These are phyloP conservation scores for Paecilomyces sp. DNA, from an alignment of 2,329 filamentous ascomycete genomes.

Conservation along the genomic window DNA sequence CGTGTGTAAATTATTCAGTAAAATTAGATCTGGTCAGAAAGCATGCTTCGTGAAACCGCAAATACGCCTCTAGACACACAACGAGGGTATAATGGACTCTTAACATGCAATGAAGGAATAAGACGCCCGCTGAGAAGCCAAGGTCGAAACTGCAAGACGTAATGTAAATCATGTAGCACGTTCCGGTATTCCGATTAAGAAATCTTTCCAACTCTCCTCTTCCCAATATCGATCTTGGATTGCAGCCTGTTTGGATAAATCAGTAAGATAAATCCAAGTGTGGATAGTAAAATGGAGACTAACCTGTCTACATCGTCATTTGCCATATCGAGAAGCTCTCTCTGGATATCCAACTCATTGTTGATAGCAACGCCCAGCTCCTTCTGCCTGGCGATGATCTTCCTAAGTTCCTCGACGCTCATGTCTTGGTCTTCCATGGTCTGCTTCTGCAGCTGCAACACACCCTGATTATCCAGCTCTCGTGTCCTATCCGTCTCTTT, in stretches of 20 bases:
- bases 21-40: background rate
- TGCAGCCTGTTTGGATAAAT: conserved; percentile 24
- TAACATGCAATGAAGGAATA: background rate
- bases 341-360: conserved; percentile 55
- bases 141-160: background rate
- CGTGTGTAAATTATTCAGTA: background rate
- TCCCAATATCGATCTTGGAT: conserved; percentile 41
- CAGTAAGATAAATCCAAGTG: conserved; percentile 6
- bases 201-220: conserved; percentile 41
- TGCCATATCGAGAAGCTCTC: conserved; percentile 51
- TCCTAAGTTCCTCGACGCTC: conserved; percentile 52
- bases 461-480: conserved; percentile 57
- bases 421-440: conserved; percentile 56
- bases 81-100: background rate
- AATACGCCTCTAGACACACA: background rate
- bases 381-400: conserved; percentile 52
- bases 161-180: background rate
- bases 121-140: background rate
- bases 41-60: background rate
- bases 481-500: conserved; percentile 56
- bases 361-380: conserved; percentile 59
- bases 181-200: conserved; percentile 20
- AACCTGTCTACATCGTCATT: conserved; percentile 52
- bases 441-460: conserved; percentile 56
- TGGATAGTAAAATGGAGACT: conserved; percentile 7